A percentile compares a stretch with the other conserved stretches of the same genome.
These are phyloP conservation scores for Phytophthora vignae DNA, from an alignment of 352 stramenopile genomes.

Conservation along the genomic window DNA sequence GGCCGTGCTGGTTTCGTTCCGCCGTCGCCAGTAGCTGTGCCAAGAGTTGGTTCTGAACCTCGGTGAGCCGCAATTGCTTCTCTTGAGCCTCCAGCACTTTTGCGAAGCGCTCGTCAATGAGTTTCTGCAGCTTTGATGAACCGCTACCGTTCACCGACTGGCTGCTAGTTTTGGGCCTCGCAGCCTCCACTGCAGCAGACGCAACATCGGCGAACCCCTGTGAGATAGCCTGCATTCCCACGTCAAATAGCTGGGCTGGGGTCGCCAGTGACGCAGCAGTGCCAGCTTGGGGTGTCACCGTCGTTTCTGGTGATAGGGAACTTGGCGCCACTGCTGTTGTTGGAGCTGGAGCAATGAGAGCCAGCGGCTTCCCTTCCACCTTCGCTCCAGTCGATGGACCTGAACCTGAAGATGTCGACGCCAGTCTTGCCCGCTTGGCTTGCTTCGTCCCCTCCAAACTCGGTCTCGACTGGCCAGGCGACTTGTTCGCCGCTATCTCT, in stretches of 20 bases:
- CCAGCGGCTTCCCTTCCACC: neutral
- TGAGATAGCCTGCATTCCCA: neutral
- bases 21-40: conserved; percentile 12
- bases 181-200: conserved; percentile 6
- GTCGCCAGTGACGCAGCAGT: neutral
- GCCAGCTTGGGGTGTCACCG: neutral
- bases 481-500: neutral
- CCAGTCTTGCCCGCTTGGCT: conserved; percentile 11
- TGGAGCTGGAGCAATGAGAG: conserved; percentile 11
- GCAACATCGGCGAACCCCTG: conserved; percentile 20
- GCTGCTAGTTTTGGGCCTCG: neutral
- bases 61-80: conserved; percentile 19
- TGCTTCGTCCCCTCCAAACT: conserved; percentile 6
- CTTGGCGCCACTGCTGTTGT: neutral
- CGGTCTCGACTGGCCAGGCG: conserved; percentile 8
- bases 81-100: conserved; percentile 25
- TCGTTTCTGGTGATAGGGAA: neutral
- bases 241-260: conserved; percentile 1
- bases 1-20: neutral
- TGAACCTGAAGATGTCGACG: neutral
- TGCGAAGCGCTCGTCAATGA: conserved; percentile 24
- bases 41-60: conserved; percentile 28
- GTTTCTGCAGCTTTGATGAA: conserved; percentile 19
- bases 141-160: neutral
- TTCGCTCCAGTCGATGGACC: neutral